Evolutionary conservation across 2,329 filamentous ascomycete species (phyloP).

Genomic region (Cryphonectria parasitica): DNA sequence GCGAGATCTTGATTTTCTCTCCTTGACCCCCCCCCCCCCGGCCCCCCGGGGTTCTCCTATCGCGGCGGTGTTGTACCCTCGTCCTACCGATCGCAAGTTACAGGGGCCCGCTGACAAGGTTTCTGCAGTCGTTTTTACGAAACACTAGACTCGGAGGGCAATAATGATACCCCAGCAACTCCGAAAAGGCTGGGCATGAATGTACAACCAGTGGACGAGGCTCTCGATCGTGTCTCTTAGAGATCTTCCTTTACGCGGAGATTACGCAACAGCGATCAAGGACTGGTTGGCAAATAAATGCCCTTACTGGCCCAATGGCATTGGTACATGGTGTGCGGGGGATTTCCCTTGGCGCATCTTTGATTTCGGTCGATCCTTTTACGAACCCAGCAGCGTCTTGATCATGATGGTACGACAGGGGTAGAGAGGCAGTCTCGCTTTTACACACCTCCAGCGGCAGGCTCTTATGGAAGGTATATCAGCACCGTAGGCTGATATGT

Average conservation of each 20-base stretch:
- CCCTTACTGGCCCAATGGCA: constrained; percentile 15
- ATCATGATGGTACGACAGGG: constrained; percentile 35
- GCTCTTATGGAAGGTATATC: constrained; percentile 17
- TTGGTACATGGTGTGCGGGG: constrained; percentile 13
- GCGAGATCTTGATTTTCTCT: constrained; percentile 6
- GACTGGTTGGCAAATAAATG: constrained; percentile 16
- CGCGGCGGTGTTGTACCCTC: not conserved
- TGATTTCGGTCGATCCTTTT: constrained; percentile 27
- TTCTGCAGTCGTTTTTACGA: constrained; percentile 31
- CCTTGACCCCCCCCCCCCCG: too few relatives aligned
- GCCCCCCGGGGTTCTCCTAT: too few relatives aligned
- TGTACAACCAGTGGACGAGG: constrained; percentile 18
- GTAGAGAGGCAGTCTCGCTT: constrained; percentile 34
- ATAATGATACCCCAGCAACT: constrained; percentile 14
- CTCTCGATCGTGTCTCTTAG: constrained; percentile 18
- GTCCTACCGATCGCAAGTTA: not conserved
- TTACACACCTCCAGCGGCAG: constrained; percentile 38
- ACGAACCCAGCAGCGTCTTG: constrained; percentile 25
- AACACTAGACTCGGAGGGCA: constrained; percentile 11
- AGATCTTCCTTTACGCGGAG: constrained; percentile 6
- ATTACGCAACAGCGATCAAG: constrained; percentile 1
- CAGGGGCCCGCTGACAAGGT: not conserved
- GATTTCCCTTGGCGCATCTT: constrained; percentile 18
- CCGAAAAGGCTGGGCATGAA: constrained; percentile 21
- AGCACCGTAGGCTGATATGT: constrained; percentile 23